Evolutionary conservation across 345 rosid genomes (phyloP).

Genomic region (Eucalyptus shirleyi): DNA sequence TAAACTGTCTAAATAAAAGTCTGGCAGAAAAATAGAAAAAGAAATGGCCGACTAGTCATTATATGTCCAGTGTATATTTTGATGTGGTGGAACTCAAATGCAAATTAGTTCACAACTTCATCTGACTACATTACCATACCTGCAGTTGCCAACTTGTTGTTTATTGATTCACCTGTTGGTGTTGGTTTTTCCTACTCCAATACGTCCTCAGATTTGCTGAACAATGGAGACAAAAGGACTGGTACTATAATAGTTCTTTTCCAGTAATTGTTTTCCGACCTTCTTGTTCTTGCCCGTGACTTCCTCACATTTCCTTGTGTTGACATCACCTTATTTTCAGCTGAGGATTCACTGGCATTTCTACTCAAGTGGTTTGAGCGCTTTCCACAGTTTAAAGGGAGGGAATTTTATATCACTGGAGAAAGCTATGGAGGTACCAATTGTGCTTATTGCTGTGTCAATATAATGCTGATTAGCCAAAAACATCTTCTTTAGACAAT

Average conservation of each 20-base stretch:
- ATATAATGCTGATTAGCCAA: not conserved
- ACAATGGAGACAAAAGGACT: conserved; percentile 30
- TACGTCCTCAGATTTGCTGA: conserved; percentile 45
- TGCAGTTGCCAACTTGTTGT: conserved; percentile 79
- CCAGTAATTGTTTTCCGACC: not conserved
- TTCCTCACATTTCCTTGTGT: not conserved
- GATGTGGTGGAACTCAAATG: not conserved
- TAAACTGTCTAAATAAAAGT: not conserved
- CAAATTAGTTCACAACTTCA: not conserved
- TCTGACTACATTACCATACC: not conserved
- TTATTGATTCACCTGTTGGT: conserved; percentile 89
- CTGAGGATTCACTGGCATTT: conserved; percentile 62
- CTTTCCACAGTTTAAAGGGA: conserved; percentile 75
- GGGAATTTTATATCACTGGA: conserved; percentile 79
- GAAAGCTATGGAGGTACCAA: conserved; percentile 85
- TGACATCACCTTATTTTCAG: conserved; percentile 23
- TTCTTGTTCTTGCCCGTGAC: not conserved
- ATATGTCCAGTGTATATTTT: not conserved
- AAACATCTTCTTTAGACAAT: not conserved
- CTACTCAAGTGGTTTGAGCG: conserved; percentile 83
- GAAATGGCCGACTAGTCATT: not conserved
- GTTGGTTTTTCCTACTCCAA: conserved; percentile 92
- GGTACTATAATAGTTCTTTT: conserved; percentile 21
- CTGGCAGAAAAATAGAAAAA: not conserved
- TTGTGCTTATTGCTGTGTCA: not conserved